Base-by-base conservation (phyloP, 225 moss, liverwort and hornwort species). In the Pseudoscleropodium purum region DNA sequence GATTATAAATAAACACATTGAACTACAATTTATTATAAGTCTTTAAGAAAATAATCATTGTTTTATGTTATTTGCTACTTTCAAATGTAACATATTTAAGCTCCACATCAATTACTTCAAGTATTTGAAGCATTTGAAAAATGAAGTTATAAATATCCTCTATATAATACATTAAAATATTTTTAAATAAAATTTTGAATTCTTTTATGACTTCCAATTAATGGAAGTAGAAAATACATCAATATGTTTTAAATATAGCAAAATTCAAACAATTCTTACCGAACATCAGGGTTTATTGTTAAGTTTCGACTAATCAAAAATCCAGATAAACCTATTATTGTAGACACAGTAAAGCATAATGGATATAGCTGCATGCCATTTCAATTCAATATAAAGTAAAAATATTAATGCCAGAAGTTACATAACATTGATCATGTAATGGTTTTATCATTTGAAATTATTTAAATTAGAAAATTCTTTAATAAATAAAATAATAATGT, bases 241-340 rank as follows among this genome's bases (percentile, higher is more conserved):
- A 16, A 9, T 11, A 10, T 73, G 1, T 54, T 56, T 62, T 75
- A 11, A 30, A n/a, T 23, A 20, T 81, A 54, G 36, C 6, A 7
- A 54, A 36, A 60, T 5, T 41, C 3, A 0, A 34, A 74, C 2
- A n/a, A 9, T 75, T 45, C 8, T 72, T 82, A 91, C 90, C 85
- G 29, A 37, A 91, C 86, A 66, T 91, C 93, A 15, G 90, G 91
- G 17, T 91, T 91, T 18, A 67, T 86, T 73, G 79, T 60, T 79
- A 93, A 34, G 2, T 93, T 93, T 24, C 61, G 79, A 29, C 67
- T 86, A n/a, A 93, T 88, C 23, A 91, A 79, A 73, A 83, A 90
- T 52, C 91, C 67, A 1, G 90, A 91, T 79, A 74, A 77, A n/a
- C 91, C 25, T 23, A 93, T 41, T 6, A 54, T 21, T 5, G 41